phyloP scores from a whole-genome alignment of 23 red algal genomes.

The Gracilaria gracilis region DNA sequence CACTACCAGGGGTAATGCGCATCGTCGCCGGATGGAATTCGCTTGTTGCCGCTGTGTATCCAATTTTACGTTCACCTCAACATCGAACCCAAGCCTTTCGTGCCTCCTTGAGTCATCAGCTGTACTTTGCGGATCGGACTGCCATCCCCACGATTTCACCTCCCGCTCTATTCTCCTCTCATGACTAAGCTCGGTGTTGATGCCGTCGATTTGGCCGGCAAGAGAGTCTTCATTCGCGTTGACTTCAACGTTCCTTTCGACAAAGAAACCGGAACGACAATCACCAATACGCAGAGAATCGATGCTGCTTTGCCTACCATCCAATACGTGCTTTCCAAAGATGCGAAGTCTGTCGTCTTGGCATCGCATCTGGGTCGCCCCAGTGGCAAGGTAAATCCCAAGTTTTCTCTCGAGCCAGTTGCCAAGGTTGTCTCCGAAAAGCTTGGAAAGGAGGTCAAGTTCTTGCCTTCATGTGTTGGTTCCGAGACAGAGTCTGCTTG shows the following conservation, averaged over 20 bases:
- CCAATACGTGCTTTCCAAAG: constrained; percentile 69
- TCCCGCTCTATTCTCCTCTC: background rate
- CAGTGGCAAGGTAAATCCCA: constrained; percentile 51
- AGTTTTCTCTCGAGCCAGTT: constrained; percentile 89
- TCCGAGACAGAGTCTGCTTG: constrained; percentile 69
- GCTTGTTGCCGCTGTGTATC: background rate
- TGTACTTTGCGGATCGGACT: background rate
- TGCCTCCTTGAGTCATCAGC: background rate
- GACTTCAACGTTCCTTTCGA: constrained; percentile 99
- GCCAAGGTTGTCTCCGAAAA: constrained; percentile 59
- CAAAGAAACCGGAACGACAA: constrained; percentile 85
- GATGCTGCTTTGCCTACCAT: constrained; percentile 95
- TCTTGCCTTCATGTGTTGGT: constrained; percentile 79
- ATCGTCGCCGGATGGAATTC: background rate
- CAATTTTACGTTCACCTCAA: no score
- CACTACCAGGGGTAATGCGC: no score
- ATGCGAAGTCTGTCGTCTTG: constrained; percentile 87
- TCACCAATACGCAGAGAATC: constrained; percentile 90
- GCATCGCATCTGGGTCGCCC: constrained; percentile 93
- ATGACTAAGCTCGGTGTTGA: constrained; percentile 77
- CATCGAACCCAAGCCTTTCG: background rate
- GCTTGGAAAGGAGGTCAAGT: constrained; percentile 71
- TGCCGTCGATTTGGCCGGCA: constrained; percentile 75
- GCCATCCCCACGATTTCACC: background rate
- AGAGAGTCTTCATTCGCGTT: constrained; percentile 91